These are phyloP conservation scores for Gigaspora rosea DNA, from an alignment of 192 early-diverging fungal genomes.

Conservation along the genomic window DNA sequence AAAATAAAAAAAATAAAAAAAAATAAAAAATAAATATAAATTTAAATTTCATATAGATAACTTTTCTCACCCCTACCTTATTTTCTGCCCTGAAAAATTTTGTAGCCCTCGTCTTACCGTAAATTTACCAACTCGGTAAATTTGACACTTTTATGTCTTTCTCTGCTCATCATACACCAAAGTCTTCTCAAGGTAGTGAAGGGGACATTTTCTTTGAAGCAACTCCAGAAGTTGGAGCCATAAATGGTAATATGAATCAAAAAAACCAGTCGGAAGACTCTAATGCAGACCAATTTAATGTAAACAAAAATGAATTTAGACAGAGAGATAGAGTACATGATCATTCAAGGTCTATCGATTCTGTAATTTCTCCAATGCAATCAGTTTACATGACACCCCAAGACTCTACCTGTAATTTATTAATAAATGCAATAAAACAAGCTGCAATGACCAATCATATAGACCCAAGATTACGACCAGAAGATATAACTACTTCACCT, in stretches of 20 bases:
- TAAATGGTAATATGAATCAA: background rate
- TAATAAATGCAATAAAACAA: slow-evolving; percentile 5
- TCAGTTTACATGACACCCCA: slow-evolving; percentile 17
- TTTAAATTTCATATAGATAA: too few relatives aligned
- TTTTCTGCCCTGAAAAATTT: too few relatives aligned
- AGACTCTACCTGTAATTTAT: slow-evolving; percentile 19
- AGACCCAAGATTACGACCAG: background rate
- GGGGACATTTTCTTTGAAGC: slow-evolving; percentile 20
- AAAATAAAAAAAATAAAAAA: too few relatives aligned
- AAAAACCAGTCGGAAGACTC: background rate
- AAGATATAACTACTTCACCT: background rate
- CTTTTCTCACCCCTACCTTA: too few relatives aligned
- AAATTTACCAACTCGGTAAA: background rate
- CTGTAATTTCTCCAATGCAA: background rate
- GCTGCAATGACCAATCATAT: background rate
- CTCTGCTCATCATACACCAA: background rate
- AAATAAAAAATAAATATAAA: too few relatives aligned
- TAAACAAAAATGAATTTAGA: background rate
- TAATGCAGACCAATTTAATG: background rate
- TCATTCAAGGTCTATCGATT: background rate
- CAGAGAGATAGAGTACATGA: background rate
- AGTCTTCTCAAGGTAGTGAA: slow-evolving; percentile 23
- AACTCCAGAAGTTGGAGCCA: slow-evolving; percentile 2
- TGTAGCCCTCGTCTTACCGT: background rate
- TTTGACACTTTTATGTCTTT: background rate